Evolutionary conservation across 2,329 filamentous ascomycete genomes (phyloP), one percentile per base, ranked within the genome.

Genomic region (Fusarium sp.): DNA sequence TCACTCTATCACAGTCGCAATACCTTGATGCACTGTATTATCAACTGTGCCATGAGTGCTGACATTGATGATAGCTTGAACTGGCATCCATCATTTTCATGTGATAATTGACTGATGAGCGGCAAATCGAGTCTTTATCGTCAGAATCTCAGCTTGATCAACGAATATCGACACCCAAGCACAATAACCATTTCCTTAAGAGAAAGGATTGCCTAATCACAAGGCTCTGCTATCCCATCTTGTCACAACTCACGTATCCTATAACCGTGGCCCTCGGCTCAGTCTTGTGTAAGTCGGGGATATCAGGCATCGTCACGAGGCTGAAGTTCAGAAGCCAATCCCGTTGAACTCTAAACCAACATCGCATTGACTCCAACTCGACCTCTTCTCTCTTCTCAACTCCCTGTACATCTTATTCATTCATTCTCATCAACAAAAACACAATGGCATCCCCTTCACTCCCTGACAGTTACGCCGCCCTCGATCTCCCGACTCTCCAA

Each of bases 401-500:
- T 9, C 10, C 14, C 17, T 50, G 7, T 36, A 36, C 17, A 17
- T 17, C 34, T 36, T 5, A 15, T 15, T 7, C 14, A 17, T 7
- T 36, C 6, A 11, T 20, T 13, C 36, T n/a, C 24, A 34, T 28
- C 28, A 31, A 26, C 48, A 58, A 6, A 28, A 48, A n/a, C 45
- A 66, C 40, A 63, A 77, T 77, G 73, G 54, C 69, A 66, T 53
- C 58, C 31, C 46, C 62, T 57, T 50, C 68, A 17, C 72, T 77
- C 31, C 79, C 80, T 11, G 59, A 75, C 24, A 78, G 71, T 58
- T 87, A 87, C 76, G 77, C 76, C 65, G 69, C 76, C 44, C 77
- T 84, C 54, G 62, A 75, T 42, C 78, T 85, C 61, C 81, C 81
- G 4, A 76, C 83, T 39, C 79, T 88, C 71, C 79, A 76, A 46